Conservation (phyloP, 2,329 filamentous ascomycete species). For the Rutstroemia sp. region DNA sequence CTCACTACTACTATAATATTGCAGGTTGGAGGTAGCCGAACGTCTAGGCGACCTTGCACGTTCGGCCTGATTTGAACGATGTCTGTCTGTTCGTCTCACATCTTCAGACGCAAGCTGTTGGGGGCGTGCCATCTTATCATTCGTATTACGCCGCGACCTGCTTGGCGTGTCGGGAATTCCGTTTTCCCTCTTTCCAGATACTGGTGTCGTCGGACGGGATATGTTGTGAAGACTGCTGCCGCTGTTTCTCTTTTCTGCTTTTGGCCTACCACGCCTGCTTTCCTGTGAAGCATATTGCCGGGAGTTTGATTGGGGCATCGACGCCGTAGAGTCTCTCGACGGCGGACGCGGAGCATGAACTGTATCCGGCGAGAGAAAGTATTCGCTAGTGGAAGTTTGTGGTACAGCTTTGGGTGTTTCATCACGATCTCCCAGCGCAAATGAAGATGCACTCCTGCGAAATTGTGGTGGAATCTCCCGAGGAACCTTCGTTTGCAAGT, state of each 20-base stretch:
- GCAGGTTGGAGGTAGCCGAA: conserved; percentile 14
- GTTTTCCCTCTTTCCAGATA: conserved; percentile 17
- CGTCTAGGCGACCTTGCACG: conserved; percentile 18
- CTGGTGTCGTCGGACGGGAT: conserved; percentile 17
- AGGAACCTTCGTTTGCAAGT: conserved; percentile 27
- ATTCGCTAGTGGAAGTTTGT: conserved; percentile 29
- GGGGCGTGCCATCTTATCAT: conserved; percentile 21
- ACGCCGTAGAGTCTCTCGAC: conserved; percentile 17
- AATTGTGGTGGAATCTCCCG: conserved; percentile 27
- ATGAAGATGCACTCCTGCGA: conserved; percentile 26
- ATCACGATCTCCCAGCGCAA: conserved; percentile 15
- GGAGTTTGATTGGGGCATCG: conserved; percentile 29
- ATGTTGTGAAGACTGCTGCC: conserved; percentile 10
- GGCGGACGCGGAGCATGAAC: conserved; percentile 18
- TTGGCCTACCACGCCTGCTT: conserved; percentile 22
- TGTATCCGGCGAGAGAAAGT: conserved; percentile 41
- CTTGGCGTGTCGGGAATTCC: conserved; percentile 13
- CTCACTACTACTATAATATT: conserved; percentile 24
- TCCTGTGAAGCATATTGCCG: conserved; percentile 28
- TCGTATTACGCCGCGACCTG: conserved; percentile 16
- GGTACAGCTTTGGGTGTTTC: conserved; percentile 17
- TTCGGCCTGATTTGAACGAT: conserved; percentile 14
- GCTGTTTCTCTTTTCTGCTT: conserved; percentile 24
- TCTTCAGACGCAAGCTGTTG: conserved; percentile 21
- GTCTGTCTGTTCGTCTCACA: conserved; percentile 16